A percentile compares a stretch with the other conserved stretches of the same genome.
Evolutionary conservation across 2,329 filamentous ascomycete species (phyloP).

Genomic region (Kalmusia sp.): DNA sequence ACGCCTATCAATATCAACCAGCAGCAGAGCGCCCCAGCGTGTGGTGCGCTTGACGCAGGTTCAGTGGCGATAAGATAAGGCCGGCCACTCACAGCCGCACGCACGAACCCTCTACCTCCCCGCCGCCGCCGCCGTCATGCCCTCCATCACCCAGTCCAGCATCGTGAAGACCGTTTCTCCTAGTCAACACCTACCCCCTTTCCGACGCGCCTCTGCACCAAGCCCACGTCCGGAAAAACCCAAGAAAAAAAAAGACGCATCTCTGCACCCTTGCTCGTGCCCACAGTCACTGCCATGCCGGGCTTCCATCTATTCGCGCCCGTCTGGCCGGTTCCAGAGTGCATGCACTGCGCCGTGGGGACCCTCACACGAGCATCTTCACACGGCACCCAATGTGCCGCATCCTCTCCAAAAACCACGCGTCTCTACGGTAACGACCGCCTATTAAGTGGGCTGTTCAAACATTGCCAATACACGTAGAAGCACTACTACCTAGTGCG

Average conservation of each 20-base stretch:
- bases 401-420: not conserved
- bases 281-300: not conserved
- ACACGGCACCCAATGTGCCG: not conserved
- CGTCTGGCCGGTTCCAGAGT: constrained; percentile 6
- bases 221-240: no score
- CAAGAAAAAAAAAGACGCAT: no score
- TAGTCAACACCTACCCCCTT: constrained; percentile 24
- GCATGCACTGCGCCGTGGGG: not conserved
- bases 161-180: constrained; percentile 28
- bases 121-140: constrained; percentile 35
- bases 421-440: not conserved
- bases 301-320: constrained; percentile 12
- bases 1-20: constrained; percentile 10
- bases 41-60: not conserved
- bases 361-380: constrained; percentile 18
- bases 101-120: no score
- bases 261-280: no score
- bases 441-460: not conserved
- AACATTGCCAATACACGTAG: not conserved
- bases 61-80: constrained; percentile 35
- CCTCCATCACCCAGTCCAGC: constrained; percentile 24
- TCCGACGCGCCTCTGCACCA: not conserved
- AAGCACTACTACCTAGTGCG: no score
- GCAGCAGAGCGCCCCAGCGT: no score
- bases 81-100: constrained; percentile 27